Conservation (phyloP, 2,329 filamentous ascomycete genomes). For the Sporothrix phasma region DNA sequence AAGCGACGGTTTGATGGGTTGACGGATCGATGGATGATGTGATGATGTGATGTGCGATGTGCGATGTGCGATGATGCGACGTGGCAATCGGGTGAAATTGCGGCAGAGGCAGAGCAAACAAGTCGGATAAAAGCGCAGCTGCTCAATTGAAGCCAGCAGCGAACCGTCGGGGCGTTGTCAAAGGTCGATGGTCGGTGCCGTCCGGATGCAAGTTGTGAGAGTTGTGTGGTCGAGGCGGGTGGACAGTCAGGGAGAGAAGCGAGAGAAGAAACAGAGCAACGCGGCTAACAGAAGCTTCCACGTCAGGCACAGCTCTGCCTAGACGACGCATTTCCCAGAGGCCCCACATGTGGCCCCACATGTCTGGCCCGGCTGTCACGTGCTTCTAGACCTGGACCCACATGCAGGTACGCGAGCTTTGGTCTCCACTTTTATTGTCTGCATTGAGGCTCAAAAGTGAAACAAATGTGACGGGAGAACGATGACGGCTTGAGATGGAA, state of each 20-base stretch:
- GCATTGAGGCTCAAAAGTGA: background rate
- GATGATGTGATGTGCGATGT: background rate
- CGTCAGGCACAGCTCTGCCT: slow-evolving; percentile 31
- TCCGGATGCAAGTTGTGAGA: background rate
- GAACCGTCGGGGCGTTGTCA: background rate
- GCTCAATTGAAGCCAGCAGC: background rate
- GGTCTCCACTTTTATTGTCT: background rate
- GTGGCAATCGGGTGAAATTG: background rate
- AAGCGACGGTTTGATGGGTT: background rate
- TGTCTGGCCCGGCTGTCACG: background rate
- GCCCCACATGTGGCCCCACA: no score
- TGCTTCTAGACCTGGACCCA: background rate
- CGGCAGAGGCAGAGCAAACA: background rate
- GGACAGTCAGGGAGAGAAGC: background rate
- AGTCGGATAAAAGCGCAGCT: background rate
- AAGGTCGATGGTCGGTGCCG: background rate
- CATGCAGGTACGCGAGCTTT: slow-evolving; percentile 1
- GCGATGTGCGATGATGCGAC: background rate
- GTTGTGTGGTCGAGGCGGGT: background rate
- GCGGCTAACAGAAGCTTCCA: slow-evolving; percentile 13
- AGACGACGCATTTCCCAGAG: slow-evolving; percentile 11
- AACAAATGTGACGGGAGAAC: background rate
- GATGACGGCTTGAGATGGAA: background rate
- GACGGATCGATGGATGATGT: background rate
- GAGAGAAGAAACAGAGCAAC: background rate